phyloP scores from a whole-genome alignment of 495 filamentous ascomycete species.

The Neurospora hispaniola region DNA sequence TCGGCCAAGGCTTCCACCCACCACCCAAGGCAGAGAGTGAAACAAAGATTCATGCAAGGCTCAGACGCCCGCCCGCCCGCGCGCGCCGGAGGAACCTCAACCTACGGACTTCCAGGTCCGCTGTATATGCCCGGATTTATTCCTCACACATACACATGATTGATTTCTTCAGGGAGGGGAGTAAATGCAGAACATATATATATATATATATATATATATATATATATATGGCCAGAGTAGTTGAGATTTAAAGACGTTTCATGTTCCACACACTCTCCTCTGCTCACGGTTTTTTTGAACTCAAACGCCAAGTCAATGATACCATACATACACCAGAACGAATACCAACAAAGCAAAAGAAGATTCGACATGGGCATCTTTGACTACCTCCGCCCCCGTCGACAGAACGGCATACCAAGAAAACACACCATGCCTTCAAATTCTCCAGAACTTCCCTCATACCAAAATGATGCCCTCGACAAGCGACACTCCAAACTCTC shows the following conservation, averaged over 20 bases:
- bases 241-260: neutral
- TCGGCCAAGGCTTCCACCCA: neutral
- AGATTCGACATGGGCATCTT: neutral
- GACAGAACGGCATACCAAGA: neutral
- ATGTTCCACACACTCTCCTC: neutral
- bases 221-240: too few species aligned
- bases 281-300: neutral
- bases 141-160: too few species aligned
- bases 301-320: neutral
- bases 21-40: too few species aligned
- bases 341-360: neutral
- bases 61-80: too few species aligned
- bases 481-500: neutral
- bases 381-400: neutral
- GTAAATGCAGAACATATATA: too few species aligned
- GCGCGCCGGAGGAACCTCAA: too few species aligned
- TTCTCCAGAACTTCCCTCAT: neutral
- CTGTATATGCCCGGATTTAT: too few species aligned
- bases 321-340: too few species aligned
- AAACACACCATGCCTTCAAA: neutral
- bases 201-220: too few species aligned
- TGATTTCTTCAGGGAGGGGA: too few species aligned
- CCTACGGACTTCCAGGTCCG: too few species aligned
- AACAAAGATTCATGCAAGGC: too few species aligned
- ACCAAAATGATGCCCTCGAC: neutral